Conservation (phyloP, 1,284 basidiomycete species). For the Cutaneotrichosporon dermatis region DNA sequence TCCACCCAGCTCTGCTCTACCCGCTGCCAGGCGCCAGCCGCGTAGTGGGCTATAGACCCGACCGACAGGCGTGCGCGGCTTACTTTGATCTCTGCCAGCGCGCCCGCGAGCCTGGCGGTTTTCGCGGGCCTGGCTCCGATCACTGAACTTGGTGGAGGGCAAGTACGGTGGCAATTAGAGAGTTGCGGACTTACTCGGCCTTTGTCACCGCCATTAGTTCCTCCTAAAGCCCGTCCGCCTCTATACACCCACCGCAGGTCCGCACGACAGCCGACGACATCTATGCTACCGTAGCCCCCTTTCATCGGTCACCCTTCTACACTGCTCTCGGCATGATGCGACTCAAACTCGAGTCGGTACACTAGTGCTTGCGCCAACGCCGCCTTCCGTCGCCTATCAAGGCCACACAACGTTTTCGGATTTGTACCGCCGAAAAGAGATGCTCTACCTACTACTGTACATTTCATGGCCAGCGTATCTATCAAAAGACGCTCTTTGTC, state of each 20-base stretch:
- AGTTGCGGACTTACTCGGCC: constrained; percentile 1
- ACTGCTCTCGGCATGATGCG: neutral
- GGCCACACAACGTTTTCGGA: neutral
- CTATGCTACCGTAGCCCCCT: neutral
- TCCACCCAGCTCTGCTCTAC: no score
- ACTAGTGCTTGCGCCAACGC: neutral
- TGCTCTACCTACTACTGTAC: no score
- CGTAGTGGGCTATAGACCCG: no score
- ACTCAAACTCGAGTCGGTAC: neutral
- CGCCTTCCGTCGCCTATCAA: neutral
- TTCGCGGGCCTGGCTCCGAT: no score
- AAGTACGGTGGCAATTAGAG: neutral
- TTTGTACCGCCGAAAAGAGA: neutral
- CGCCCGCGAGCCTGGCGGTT: no score
- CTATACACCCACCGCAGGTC: neutral
- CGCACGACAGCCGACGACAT: neutral
- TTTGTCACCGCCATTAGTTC: neutral
- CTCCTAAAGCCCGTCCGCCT: neutral
- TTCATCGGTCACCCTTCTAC: neutral
- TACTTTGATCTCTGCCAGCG: no score
- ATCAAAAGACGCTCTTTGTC: no score
- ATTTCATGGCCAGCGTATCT: no score
- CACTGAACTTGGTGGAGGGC: no score
- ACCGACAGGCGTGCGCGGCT: no score
- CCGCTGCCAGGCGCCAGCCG: no score